These are phyloP conservation scores for Fraxinus angustifolia DNA, from an alignment of 305 asterid genomes.

Conservation along the genomic window DNA sequence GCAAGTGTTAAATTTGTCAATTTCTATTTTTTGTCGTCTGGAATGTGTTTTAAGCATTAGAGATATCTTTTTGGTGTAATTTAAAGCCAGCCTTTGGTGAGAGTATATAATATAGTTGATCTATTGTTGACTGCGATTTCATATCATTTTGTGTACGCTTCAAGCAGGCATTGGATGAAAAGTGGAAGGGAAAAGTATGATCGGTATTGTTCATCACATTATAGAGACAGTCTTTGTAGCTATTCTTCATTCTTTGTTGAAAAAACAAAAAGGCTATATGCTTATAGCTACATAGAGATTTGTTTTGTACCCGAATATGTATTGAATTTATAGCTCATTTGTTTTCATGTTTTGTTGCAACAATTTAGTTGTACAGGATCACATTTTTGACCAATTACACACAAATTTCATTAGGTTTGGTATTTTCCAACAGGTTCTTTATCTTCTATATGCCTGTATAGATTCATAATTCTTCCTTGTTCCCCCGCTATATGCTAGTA, in stretches of 20 bases:
- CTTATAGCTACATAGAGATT: slow-evolving; percentile 6
- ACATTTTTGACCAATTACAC: not conserved
- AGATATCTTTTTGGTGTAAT: not conserved
- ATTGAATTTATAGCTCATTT: slow-evolving; percentile 28
- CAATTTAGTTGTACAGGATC: slow-evolving; percentile 33
- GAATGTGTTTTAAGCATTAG: not conserved
- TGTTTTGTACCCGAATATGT: not conserved
- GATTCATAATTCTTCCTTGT: slow-evolving; percentile 18
- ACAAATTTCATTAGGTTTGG: slow-evolving; percentile 12
- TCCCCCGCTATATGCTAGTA: not conserved
- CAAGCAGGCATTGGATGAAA: slow-evolving; percentile 81
- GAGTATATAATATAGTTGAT: not conserved
- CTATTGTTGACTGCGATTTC: not conserved
- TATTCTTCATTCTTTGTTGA: slow-evolving; percentile 58
- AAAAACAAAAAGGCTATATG: slow-evolving; percentile 6
- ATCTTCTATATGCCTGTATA: slow-evolving; percentile 9
- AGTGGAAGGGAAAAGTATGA: slow-evolving; percentile 71
- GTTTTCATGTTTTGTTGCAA: slow-evolving; percentile 19
- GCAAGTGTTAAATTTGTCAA: not conserved
- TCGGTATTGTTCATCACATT: slow-evolving; percentile 16
- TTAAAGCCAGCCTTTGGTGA: not conserved
- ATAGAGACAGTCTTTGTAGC: slow-evolving; percentile 39
- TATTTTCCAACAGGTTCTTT: slow-evolving; percentile 14
- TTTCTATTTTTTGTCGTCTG: not conserved
- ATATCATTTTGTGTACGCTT: slow-evolving; percentile 5